Percentiles rank a stretch among this genome's conserved stretches.
phyloP scores from a whole-genome alignment of 2,329 filamentous ascomycete species.

The Aurifilum marmelostoma region DNA sequence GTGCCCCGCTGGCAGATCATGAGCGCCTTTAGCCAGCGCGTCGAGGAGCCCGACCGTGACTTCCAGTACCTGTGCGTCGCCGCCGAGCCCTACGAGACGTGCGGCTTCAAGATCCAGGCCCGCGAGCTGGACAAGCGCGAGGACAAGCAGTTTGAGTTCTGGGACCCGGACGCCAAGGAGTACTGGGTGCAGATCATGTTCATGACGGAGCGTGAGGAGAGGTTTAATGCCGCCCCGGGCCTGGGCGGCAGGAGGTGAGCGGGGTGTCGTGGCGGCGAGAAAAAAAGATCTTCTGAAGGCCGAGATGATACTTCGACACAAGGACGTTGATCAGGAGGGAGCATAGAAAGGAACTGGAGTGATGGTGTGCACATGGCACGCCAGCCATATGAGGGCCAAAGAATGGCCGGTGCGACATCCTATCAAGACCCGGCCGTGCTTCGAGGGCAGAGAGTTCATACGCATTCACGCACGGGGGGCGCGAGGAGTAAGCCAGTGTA shows the following conservation, averaged over 20 bases:
- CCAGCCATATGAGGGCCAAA: neutral
- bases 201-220: constrained; percentile 96
- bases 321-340: neutral
- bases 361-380: neutral
- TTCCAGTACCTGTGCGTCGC: constrained; percentile 95
- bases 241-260: constrained; percentile 54
- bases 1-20: constrained; percentile 90
- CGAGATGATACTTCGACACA: neutral
- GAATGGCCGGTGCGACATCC: neutral
- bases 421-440: neutral
- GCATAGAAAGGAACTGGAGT: neutral
- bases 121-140: constrained; percentile 89
- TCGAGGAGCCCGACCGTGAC: constrained; percentile 91
- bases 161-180: constrained; percentile 93
- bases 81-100: constrained; percentile 97
- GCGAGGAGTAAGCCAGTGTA: neutral
- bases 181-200: constrained; percentile 98
- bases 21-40: constrained; percentile 94
- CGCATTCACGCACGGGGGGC: neutral
- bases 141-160: constrained; percentile 90
- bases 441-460: neutral
- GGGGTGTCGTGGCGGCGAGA: neutral
- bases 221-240: constrained; percentile 71
- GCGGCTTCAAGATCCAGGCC: constrained; percentile 93
- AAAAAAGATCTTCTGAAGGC: too few relatives aligned